Percentiles rank a stretch among this genome's conserved stretches.
These are phyloP conservation scores for Chenopodium quinoa DNA, from an alignment of 148 eudicot species.

Conservation along the genomic window DNA sequence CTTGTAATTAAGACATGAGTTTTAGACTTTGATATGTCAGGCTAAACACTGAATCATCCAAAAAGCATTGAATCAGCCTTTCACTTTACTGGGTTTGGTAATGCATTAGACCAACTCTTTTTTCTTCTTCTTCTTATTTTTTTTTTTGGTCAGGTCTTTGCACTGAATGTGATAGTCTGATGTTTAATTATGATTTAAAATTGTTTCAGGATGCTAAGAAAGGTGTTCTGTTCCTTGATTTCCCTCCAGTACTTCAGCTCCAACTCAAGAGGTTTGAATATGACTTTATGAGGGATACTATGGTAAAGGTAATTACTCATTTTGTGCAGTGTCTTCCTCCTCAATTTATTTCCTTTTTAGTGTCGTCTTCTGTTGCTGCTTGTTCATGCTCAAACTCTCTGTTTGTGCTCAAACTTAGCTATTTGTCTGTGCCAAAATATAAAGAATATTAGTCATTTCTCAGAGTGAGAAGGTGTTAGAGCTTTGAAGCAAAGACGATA, in stretches of 20 bases:
- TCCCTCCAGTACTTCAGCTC: conserved; percentile 91
- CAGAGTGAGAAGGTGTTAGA: neutral
- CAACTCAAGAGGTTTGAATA: conserved; percentile 90
- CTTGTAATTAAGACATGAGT: neutral
- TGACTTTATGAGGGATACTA: conserved; percentile 72
- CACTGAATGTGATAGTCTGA: neutral
- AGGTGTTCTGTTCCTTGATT: conserved; percentile 82
- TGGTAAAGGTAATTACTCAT: conserved; percentile 66
- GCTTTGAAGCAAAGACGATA: neutral
- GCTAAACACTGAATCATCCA: neutral
- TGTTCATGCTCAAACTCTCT: neutral
- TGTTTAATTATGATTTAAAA: neutral
- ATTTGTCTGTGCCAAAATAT: neutral
- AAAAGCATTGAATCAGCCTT: neutral
- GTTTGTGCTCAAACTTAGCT: neutral
- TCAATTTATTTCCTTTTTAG: neutral
- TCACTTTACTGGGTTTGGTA: neutral
- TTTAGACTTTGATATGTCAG: neutral
- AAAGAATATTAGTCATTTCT: neutral
- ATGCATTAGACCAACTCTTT: neutral
- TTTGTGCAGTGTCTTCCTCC: conserved; percentile 2
- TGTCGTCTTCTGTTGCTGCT: neutral
- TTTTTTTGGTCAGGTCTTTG: neutral
- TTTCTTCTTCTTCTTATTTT: neutral
- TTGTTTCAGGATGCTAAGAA: conserved; percentile 80